Percentiles rank a stretch among this genome's conserved stretches.
Conservation (phyloP, 2,329 filamentous ascomycete genomes). For the Graphium sp. region DNA sequence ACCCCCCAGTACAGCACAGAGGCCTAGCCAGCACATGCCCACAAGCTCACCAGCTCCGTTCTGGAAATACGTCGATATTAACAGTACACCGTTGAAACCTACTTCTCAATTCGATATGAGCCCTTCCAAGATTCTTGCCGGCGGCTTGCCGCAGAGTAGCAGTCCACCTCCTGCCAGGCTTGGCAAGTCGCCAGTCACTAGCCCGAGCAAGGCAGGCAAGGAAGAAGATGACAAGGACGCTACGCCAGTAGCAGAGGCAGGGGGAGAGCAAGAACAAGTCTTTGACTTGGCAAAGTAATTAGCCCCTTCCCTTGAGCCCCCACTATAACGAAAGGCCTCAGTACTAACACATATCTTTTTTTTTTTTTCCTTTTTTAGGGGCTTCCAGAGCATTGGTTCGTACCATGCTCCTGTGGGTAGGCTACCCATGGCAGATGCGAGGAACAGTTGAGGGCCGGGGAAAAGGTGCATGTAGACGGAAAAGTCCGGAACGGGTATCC, state of each 20-base stretch:
- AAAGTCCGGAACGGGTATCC: too few species aligned
- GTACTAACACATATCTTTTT: slow-evolving; percentile 8
- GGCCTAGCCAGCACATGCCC: slow-evolving; percentile 73
- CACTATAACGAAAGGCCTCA: not conserved
- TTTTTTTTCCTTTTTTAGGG: slow-evolving; percentile 29
- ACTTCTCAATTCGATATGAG: slow-evolving; percentile 35
- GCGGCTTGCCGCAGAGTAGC: slow-evolving; percentile 33
- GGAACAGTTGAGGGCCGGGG: too few species aligned
- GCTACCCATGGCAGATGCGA: slow-evolving; percentile 21
- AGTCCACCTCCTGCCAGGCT: slow-evolving; percentile 34
- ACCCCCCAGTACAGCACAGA: slow-evolving; percentile 64
- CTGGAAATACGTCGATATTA: slow-evolving; percentile 71
- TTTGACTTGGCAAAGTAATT: slow-evolving; percentile 43
- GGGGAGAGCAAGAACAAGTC: slow-evolving; percentile 30
- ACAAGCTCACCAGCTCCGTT: slow-evolving; percentile 75
- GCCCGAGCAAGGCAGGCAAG: slow-evolving; percentile 23
- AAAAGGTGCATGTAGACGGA: too few species aligned
- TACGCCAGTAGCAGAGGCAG: slow-evolving; percentile 7
- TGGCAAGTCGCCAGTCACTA: slow-evolving; percentile 33
- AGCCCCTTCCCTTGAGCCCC: not conserved
- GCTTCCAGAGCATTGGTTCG: slow-evolving; percentile 48
- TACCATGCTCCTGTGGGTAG: slow-evolving; percentile 40
- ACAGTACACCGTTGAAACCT: slow-evolving; percentile 50
- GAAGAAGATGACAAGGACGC: slow-evolving; percentile 14
- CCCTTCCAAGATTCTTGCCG: slow-evolving; percentile 31